Conservation (phyloP, 257 asterid species). For the Lycium ferocissimum region DNA sequence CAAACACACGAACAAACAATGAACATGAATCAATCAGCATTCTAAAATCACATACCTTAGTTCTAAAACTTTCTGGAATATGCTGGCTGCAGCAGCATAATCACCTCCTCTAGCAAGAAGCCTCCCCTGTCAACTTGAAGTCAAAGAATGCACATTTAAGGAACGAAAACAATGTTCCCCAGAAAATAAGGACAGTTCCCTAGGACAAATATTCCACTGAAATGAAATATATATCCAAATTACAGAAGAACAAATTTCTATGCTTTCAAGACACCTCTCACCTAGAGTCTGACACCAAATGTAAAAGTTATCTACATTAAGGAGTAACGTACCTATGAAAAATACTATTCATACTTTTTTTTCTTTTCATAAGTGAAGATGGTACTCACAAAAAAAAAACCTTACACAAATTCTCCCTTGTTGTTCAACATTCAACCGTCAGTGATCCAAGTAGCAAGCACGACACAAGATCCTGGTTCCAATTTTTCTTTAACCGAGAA, state of each 20-base stretch:
- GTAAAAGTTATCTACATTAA: not conserved
- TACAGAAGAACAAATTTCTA: constrained; percentile 14
- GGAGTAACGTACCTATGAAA: not conserved
- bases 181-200: constrained; percentile 23
- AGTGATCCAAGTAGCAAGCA: constrained; percentile 12
- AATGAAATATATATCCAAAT: constrained; percentile 12
- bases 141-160: constrained; percentile 63
- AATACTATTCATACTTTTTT: not conserved
- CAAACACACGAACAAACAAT: not conserved
- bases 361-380: not conserved
- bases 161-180: constrained; percentile 28
- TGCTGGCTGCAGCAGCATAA: constrained; percentile 80
- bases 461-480: not conserved
- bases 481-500: not conserved
- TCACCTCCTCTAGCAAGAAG: constrained; percentile 96
- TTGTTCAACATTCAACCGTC: constrained; percentile 1
- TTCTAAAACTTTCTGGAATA: constrained; percentile 76
- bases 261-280: not conserved
- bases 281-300: not conserved
- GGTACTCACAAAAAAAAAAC: not conserved
- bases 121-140: constrained; percentile 99
- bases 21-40: constrained; percentile 28
- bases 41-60: constrained; percentile 67
- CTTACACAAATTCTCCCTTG: not conserved
- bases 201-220: not conserved